Evolutionary conservation across 495 filamentous ascomycete species (phyloP), one percentile per base, ranked within the genome.

Genomic region (Penicillium manginii): DNA sequence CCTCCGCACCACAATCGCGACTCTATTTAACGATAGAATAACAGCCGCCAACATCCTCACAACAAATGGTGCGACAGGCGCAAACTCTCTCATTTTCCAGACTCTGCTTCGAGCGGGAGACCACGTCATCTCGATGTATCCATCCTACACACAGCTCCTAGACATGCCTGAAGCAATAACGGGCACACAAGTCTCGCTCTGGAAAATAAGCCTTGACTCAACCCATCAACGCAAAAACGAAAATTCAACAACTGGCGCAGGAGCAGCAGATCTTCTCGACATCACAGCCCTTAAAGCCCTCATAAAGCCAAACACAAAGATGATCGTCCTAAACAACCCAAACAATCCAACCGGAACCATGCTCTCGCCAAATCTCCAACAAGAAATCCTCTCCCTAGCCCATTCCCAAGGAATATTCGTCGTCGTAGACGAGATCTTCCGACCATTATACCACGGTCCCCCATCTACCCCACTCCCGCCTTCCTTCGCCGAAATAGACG

Each of bases 241-340:
- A 37, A 8, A 29, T 7, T 7, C 26, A 29, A 8, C 26, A 8
- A 8, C 26, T 8, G 26, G 6, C 9, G 26, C 26, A 7, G 26
- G 9, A 0, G 26, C 26, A 0, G 3, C 26, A 29, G 26, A 29
- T 29, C 26, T 29, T n/a, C 35, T 37, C 1, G 12, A 54, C 19
- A 40, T 63, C 10, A 23, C 53, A 5, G 12, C 22, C 2, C 40
- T 63, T 10, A 37, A 52, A 39, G 29, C 11, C 5, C 7, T 60
- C 45, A 56, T 63, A 52, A 60, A 45, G 8, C 52, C 57, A 2
- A 60, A 29, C 10, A 63, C 61, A 2, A 60, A 54, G n/a, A 47
- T 63, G 48, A 59, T 63, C 15, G 37, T 63, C 35, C 42, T 63
- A 10, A 63, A 63, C 52, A 60, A 63, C 19, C 61, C 61, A 3